Conservation (phyloP, 2,329 filamentous ascomycete species). For the Diatrype stigma region DNA sequence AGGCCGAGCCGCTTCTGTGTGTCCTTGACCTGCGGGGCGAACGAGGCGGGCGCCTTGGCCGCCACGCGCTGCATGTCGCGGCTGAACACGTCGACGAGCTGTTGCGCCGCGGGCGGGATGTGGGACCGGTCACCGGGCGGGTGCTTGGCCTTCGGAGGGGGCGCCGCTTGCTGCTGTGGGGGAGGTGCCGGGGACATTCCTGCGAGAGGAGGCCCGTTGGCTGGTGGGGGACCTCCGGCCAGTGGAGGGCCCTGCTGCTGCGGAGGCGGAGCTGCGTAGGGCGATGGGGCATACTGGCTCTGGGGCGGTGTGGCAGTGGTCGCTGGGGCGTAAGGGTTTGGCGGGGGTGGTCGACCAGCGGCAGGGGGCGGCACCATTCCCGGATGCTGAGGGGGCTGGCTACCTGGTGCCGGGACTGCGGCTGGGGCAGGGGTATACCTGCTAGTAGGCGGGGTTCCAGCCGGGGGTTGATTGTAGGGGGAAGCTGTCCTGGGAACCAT, state of each 20-base stretch:
- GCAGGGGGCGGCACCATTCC: conserved; percentile 27
- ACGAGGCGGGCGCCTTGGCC: conserved; percentile 76
- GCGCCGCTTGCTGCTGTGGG: conserved; percentile 43
- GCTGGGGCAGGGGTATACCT: conserved; percentile 70
- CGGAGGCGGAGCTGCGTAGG: conserved; percentile 40
- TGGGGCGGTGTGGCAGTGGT: conserved; percentile 43
- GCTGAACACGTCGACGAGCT: conserved; percentile 75
- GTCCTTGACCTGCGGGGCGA: conserved; percentile 85
- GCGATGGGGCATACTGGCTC: conserved; percentile 59
- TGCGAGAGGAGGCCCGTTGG: conserved; percentile 30
- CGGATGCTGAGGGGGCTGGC: conserved; percentile 36
- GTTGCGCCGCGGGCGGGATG: conserved; percentile 72
- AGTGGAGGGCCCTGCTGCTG: conserved; percentile 34
- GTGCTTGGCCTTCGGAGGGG: conserved; percentile 60
- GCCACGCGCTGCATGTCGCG: conserved; percentile 88
- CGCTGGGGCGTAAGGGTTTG: conserved; percentile 45
- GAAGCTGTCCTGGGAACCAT: conserved; percentile 69
- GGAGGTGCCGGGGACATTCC: conserved; percentile 34
- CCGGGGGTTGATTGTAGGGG: conserved; percentile 79
- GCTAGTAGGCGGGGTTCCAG: conserved; percentile 64
- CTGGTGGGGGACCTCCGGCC: conserved; percentile 38
- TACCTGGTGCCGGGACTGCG: conserved; percentile 41
- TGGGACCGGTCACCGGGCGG: conserved; percentile 86
- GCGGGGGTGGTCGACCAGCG: conserved; percentile 41
- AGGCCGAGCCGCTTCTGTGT: conserved; percentile 89